phyloP scores from a whole-genome alignment of 345 rosid genomes.

The Hibiscus trionum region DNA sequence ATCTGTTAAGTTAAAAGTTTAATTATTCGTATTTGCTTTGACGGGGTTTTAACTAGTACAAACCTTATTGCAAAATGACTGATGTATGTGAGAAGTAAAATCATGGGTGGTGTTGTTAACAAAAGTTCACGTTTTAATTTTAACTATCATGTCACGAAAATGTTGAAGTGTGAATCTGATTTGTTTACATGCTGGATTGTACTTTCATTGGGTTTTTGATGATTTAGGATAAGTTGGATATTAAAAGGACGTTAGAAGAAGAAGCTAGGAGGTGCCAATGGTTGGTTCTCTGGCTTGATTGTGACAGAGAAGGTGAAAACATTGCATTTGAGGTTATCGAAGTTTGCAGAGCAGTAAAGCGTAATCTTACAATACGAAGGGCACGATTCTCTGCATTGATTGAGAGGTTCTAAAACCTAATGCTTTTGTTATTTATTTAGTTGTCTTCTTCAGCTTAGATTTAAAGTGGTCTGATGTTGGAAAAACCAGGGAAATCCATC shows the following conservation, averaged over 20 bases:
- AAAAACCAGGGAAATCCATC: constrained; percentile 73
- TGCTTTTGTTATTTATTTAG: neutral
- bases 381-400: constrained; percentile 93
- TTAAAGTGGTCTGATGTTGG: constrained; percentile 16
- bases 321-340: constrained; percentile 89
- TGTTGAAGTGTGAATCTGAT: neutral
- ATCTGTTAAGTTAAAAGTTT: neutral
- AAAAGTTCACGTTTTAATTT: neutral
- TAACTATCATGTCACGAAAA: neutral
- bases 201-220: neutral
- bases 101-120: neutral
- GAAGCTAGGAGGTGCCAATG: constrained; percentile 89
- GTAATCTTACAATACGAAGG: constrained; percentile 53
- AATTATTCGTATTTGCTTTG: neutral
- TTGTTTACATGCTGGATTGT: neutral
- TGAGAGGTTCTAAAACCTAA: constrained; percentile 48
- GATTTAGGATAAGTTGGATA: constrained; percentile 69
- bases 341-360: constrained; percentile 53
- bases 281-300: constrained; percentile 96
- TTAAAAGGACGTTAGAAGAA: constrained; percentile 87
- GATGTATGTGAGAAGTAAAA: neutral
- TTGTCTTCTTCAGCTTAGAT: constrained; percentile 3
- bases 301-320: constrained; percentile 97
- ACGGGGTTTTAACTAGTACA: neutral
- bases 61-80: neutral